Conservation (phyloP, 2,329 filamentous ascomycete species). For the Xylariaceae sp. region DNA sequence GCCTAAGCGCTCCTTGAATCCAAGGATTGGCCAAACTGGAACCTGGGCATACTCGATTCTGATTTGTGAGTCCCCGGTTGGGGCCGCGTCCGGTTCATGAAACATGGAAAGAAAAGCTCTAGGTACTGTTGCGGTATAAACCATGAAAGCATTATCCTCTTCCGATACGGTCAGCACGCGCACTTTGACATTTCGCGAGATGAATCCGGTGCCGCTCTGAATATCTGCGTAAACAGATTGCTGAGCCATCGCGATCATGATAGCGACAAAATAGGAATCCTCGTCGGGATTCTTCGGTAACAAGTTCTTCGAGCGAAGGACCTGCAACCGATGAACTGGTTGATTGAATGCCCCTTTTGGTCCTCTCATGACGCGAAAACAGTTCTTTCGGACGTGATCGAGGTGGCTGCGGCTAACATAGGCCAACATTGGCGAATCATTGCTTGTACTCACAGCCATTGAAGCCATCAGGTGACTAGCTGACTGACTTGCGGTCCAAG, state of each 20-base stretch:
- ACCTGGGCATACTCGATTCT: conserved; percentile 56
- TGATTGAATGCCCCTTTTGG: conserved; percentile 51
- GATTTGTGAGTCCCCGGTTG: conserved; percentile 45
- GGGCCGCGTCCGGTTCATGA: conserved; percentile 52
- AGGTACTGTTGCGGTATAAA: conserved; percentile 59
- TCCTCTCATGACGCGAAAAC: conserved; percentile 53
- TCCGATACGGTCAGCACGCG: conserved; percentile 54
- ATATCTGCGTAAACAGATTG: conserved; percentile 53
- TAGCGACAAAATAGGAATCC: conserved; percentile 58
- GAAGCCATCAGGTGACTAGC: conserved; percentile 33
- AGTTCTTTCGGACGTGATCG: conserved; percentile 50
- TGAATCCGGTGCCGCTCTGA: conserved; percentile 23
- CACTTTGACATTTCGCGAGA: conserved; percentile 53
- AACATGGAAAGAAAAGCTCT: conserved; percentile 57
- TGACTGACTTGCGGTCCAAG: conserved; percentile 43
- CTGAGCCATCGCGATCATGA: conserved; percentile 64
- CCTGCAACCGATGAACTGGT: conserved; percentile 55
- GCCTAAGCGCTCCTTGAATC: conserved; percentile 60
- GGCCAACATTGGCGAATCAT: conserved; percentile 47
- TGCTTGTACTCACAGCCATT: conserved; percentile 30
- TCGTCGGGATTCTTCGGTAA: conserved; percentile 55
- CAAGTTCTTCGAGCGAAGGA: conserved; percentile 53
- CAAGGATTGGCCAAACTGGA: conserved; percentile 60
- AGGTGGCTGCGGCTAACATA: conserved; percentile 58
- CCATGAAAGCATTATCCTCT: conserved; percentile 57